Conservation (phyloP, 257 asterid genomes). For the Lycium ferocissimum region DNA sequence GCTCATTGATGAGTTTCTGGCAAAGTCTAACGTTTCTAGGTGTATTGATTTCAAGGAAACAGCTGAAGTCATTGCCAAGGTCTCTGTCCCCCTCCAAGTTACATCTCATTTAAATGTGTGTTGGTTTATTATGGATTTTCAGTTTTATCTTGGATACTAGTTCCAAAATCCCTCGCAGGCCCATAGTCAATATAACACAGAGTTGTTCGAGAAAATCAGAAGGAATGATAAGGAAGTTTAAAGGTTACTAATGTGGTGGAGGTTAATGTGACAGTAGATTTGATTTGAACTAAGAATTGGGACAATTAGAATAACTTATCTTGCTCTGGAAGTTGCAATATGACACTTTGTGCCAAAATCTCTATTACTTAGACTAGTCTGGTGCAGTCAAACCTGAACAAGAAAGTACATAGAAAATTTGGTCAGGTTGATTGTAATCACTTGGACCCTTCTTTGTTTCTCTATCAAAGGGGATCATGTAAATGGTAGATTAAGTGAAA, state of each 20-base stretch:
- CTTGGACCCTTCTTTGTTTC: neutral
- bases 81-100: constrained; percentile 30
- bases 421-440: neutral
- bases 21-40: constrained; percentile 85
- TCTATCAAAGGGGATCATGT: constrained; percentile 12
- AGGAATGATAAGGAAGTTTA: neutral
- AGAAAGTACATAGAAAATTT: neutral
- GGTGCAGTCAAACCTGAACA: constrained; percentile 2
- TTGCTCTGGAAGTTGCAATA: neutral
- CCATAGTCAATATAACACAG: neutral
- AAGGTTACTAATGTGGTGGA: neutral
- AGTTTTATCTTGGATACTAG: neutral
- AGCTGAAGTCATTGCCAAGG: constrained; percentile 98
- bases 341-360: neutral
- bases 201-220: neutral
- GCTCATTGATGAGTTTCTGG: constrained; percentile 88
- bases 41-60: constrained; percentile 97
- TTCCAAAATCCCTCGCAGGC: neutral
- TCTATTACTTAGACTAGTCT: neutral
- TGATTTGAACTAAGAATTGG: neutral
- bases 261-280: neutral
- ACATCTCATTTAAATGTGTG: neutral
- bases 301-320: neutral
- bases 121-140: neutral
- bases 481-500: neutral